Conservation (phyloP, 768 basidiomycete species). For the Suillus decipiens region DNA sequence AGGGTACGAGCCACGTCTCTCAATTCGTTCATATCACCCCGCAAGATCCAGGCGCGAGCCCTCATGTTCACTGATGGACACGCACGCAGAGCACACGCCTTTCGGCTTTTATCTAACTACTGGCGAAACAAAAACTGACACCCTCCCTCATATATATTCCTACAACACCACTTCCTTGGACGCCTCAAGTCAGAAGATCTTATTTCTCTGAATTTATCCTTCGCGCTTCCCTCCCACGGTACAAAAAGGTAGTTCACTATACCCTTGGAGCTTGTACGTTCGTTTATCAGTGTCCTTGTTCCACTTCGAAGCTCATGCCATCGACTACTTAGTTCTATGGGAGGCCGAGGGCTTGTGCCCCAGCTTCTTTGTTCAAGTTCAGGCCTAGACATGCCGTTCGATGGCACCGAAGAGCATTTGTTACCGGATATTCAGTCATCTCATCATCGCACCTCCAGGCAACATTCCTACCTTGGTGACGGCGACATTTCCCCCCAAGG, state of each 20-base stretch:
- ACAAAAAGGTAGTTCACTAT: conserved; percentile 3
- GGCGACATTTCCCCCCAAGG: conserved; percentile 6
- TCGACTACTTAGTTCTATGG: conserved; percentile 1
- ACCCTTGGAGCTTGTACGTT: neutral
- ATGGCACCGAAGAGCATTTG: conserved; percentile 18
- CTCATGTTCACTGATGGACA: conserved; percentile 31
- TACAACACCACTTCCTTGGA: neutral
- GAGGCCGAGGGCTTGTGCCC: neutral
- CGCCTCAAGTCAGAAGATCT: neutral
- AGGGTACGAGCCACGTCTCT: conserved; percentile 11
- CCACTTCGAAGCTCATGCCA: neutral
- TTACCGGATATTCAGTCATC: conserved; percentile 22
- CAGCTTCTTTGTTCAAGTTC: neutral
- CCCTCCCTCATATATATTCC: neutral
- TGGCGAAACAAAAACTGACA: neutral
- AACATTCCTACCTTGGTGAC: conserved; percentile 19
- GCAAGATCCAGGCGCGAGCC: conserved; percentile 20
- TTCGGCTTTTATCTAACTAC: conserved; percentile 31
- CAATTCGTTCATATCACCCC: conserved; percentile 18
- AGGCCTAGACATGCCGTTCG: conserved; percentile 12
- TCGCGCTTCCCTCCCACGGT: conserved; percentile 8
- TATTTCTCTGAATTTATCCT: conserved; percentile 1
- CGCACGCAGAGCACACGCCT: conserved; percentile 26
- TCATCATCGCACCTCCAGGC: conserved; percentile 15
- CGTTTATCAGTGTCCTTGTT: neutral